Conservation (phyloP, 176 grass and related monocot genomes). For the Ensete ventricosum region DNA sequence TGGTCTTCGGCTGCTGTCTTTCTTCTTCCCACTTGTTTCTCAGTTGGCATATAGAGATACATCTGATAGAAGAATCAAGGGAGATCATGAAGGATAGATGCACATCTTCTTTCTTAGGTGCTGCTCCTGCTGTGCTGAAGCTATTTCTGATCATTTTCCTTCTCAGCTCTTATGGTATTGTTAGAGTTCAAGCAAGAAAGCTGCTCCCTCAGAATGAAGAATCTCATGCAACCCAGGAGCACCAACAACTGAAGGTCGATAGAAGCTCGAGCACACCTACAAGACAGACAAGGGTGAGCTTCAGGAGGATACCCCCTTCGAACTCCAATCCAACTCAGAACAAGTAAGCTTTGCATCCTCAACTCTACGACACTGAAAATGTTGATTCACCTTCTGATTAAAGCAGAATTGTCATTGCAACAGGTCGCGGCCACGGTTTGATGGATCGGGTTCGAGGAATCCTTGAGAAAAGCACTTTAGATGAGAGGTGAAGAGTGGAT, state of each 20-base stretch:
- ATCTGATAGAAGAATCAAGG: not conserved
- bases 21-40: too few species aligned
- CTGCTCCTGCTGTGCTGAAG: not conserved
- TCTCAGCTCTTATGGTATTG: not conserved
- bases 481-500: too few species aligned
- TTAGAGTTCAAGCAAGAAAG: not conserved
- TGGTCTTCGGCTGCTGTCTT: too few species aligned
- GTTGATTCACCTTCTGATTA: too few species aligned
- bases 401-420: too few species aligned
- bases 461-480: too few species aligned
- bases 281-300: conserved; percentile 6
- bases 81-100: not conserved
- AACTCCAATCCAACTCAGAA: conserved; percentile 18
- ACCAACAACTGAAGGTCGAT: not conserved
- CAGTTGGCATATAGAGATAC: not conserved
- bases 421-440: too few species aligned
- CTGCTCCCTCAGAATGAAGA: not conserved
- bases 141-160: not conserved
- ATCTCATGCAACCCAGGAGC: too few species aligned
- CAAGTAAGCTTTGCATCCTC: not conserved
- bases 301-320: conserved; percentile 23
- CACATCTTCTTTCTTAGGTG: not conserved
- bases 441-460: too few species aligned
- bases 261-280: not conserved
- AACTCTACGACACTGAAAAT: too few species aligned